phyloP scores from a whole-genome alignment of 2,329 filamentous ascomycete genomes.

The Fusarium torulosum region DNA sequence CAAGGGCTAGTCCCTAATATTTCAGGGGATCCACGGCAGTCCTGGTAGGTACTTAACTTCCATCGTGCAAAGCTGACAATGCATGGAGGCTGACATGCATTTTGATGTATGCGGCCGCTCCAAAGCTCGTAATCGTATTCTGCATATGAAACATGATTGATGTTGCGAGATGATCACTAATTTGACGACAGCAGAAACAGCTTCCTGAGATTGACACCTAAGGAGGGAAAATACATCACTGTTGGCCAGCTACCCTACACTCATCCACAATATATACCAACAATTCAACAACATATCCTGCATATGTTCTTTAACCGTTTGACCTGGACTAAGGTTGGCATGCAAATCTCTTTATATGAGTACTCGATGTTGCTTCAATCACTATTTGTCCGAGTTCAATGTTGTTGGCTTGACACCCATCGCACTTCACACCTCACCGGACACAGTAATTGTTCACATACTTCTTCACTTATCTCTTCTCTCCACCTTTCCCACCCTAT shows the following conservation, averaged over 20 bases:
- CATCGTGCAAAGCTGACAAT: conserved; percentile 7
- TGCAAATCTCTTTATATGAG: neutral
- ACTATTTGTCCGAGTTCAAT: too few species aligned
- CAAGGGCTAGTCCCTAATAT: conserved; percentile 27
- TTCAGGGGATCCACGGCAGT: conserved; percentile 18
- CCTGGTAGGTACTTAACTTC: conserved; percentile 8
- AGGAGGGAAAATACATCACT: too few species aligned
- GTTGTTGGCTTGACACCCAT: too few species aligned
- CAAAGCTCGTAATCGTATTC: conserved; percentile 30
- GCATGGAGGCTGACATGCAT: neutral
- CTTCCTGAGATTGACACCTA: too few species aligned
- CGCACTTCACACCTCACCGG: neutral
- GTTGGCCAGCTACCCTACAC: neutral
- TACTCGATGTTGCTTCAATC: neutral
- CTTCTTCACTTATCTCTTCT: neutral
- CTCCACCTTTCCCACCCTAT: neutral
- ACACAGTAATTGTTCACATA: neutral
- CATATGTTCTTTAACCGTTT: neutral
- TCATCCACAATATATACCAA: neutral
- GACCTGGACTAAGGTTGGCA: neutral
- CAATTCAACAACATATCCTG: neutral
- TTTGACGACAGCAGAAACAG: too few species aligned
- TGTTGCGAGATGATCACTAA: too few species aligned
- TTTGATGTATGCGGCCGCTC: neutral
- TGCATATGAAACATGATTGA: neutral